phyloP scores from a whole-genome alignment of 495 filamentous ascomycete species.

The Hypoxylon lienhwacheense region DNA sequence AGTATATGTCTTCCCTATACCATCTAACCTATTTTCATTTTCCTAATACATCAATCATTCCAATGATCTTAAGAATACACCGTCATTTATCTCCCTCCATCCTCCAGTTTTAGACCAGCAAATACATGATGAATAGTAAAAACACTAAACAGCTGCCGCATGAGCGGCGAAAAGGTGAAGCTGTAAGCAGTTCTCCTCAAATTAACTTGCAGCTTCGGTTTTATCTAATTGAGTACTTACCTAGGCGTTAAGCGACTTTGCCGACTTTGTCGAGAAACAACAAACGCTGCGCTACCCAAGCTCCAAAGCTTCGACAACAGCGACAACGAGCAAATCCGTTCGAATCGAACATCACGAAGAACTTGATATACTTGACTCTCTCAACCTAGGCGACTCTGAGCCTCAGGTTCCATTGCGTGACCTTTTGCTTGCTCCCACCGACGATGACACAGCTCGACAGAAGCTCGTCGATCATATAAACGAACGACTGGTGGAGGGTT shows the following conservation, averaged over 20 bases:
- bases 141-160: slow-evolving; percentile 64
- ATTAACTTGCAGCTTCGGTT: background rate
- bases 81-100: slow-evolving; percentile 16
- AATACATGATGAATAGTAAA: slow-evolving; percentile 61
- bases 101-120: slow-evolving; percentile 17
- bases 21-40: too few relatives aligned
- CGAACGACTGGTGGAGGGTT: slow-evolving; percentile 75
- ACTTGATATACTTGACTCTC: slow-evolving; percentile 80
- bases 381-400: slow-evolving; percentile 77
- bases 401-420: slow-evolving; percentile 71
- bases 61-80: slow-evolving; percentile 40
- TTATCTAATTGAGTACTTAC: too few relatives aligned
- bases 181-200: slow-evolving; percentile 61
- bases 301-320: slow-evolving; percentile 41
- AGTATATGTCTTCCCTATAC: too few relatives aligned
- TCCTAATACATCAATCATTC: background rate
- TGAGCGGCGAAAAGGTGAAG: slow-evolving; percentile 83
- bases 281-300: slow-evolving; percentile 65
- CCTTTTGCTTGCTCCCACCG: slow-evolving; percentile 66
- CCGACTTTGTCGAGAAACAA: slow-evolving; percentile 96
- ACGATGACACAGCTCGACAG: slow-evolving; percentile 57
- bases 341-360: slow-evolving; percentile 77
- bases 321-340: slow-evolving; percentile 39
- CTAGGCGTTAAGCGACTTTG: slow-evolving; percentile 96
- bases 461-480: slow-evolving; percentile 66